These are phyloP conservation scores for Aspergillus sp. DNA, from an alignment of 2,329 filamentous ascomycete genomes.

Conservation along the genomic window DNA sequence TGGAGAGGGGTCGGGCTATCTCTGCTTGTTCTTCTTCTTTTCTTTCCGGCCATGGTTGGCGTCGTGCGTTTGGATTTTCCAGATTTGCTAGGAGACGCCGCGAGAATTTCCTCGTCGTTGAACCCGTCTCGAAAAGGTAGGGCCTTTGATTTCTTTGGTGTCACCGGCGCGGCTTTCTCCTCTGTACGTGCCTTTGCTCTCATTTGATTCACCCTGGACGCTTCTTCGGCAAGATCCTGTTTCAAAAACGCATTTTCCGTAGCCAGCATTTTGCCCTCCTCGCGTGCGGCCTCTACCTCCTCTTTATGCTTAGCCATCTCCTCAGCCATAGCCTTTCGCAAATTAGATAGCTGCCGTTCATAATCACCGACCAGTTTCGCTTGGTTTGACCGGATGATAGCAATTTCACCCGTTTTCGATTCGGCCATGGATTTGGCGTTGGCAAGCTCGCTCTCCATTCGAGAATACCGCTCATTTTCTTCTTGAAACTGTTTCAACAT, in stretches of 20 bases:
- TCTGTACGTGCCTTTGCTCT: slow-evolving; percentile 36
- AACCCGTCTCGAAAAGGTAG: slow-evolving; percentile 61
- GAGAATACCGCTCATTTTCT: slow-evolving; percentile 42
- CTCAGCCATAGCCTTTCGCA: slow-evolving; percentile 56
- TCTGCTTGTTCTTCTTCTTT: slow-evolving; percentile 54
- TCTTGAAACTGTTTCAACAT: slow-evolving; percentile 32
- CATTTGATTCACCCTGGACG: slow-evolving; percentile 46
- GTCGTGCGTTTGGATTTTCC: slow-evolving; percentile 52
- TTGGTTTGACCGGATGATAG: slow-evolving; percentile 61
- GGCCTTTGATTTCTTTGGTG: slow-evolving; percentile 51
- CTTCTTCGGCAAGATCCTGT: slow-evolving; percentile 59
- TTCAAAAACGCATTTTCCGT: slow-evolving; percentile 62
- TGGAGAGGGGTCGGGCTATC: slow-evolving; percentile 54
- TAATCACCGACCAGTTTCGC: slow-evolving; percentile 53
- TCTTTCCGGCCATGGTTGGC: slow-evolving; percentile 57
- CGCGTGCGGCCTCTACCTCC: slow-evolving; percentile 54
- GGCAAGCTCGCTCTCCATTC: slow-evolving; percentile 38
- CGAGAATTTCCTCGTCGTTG: slow-evolving; percentile 60
- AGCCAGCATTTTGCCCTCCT: slow-evolving; percentile 56
- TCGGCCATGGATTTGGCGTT: slow-evolving; percentile 43
- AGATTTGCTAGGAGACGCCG: slow-evolving; percentile 56
- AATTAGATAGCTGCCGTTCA: slow-evolving; percentile 51
- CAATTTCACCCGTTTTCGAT: slow-evolving; percentile 60
- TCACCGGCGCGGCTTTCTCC: slow-evolving; percentile 44
- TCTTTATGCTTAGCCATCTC: slow-evolving; percentile 53